Evolutionary conservation across 495 filamentous ascomycete genomes (phyloP), one percentile per base, ranked within the genome.

Genomic region (Ramalina intermedia): DNA sequence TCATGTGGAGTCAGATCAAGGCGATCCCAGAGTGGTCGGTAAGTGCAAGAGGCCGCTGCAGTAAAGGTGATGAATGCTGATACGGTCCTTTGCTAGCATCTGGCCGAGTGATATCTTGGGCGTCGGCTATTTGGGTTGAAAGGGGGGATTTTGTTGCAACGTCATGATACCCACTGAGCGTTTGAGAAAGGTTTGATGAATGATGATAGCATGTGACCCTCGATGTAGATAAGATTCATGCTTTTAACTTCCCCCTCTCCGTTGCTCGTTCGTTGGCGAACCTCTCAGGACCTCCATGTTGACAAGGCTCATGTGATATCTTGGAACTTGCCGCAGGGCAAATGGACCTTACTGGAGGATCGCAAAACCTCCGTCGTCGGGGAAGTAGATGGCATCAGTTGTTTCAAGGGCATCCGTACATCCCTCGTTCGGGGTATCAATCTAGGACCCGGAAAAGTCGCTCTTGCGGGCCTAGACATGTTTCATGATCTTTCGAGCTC

Each of bases 1-100:
- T 80, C 60, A 94, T 98, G 91, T 96, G 84, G 81, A 70, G 75
- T 50, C 88, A 95, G 69, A 84, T 98, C 58, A 82, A 83, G 58
- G 81, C 84, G 50, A 87, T 96, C 47, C 91, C 91, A 9, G 91
- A 98, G 73, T 98, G 93, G 91, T 89, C 84, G 72, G 78, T 81
- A 59, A 64, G 76, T 79, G 21, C 6, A 17, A 18, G 14, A 14
- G 8, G 9, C 8, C 14, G 6, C 39, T 18, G 9, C 8, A 11
- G 21, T 41, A 23, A 41, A 11, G 14, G 21, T 41, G 21, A 17
- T 18, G 2, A 41, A 23, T 18, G 21, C 39, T 41, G 14, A 17
- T 41, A 23, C 16, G 17, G 2, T 2, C 16, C 16, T 41, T 23
- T 41, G 17, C 39, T 53, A 74, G 71, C 69, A 74, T 56, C 57